A percentile compares a stretch with the other conserved stretches of the same genome.
These are phyloP conservation scores for Pterocarpus macrocarpus DNA, from an alignment of 306 rosid genomes.

Conservation along the genomic window DNA sequence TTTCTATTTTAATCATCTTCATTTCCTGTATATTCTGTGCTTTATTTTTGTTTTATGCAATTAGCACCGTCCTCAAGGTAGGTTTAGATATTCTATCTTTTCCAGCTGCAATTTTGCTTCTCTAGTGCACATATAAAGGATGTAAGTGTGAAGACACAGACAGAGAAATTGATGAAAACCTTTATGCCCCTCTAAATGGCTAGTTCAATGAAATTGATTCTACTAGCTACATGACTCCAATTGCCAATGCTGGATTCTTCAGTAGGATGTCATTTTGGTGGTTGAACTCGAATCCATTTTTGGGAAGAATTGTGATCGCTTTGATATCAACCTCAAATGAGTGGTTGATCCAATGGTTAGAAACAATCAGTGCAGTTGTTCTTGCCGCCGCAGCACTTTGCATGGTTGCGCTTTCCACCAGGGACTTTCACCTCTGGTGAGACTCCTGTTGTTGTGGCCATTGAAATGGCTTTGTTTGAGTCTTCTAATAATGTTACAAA, in stretches of 20 bases:
- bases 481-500: neutral
- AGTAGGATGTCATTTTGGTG: slow-evolving; percentile 72
- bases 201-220: slow-evolving; percentile 45
- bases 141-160: slow-evolving; percentile 25
- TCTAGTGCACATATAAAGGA: slow-evolving; percentile 53
- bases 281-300: slow-evolving; percentile 63
- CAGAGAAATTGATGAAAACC: slow-evolving; percentile 42
- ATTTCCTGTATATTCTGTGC: slow-evolving; percentile 53
- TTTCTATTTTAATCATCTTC: slow-evolving; percentile 52
- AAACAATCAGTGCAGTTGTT: slow-evolving; percentile 61
- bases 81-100: slow-evolving; percentile 47
- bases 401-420: slow-evolving; percentile 77
- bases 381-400: slow-evolving; percentile 68
- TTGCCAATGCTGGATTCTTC: slow-evolving; percentile 70
- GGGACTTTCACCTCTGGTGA: slow-evolving; percentile 71
- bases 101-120: slow-evolving; percentile 42
- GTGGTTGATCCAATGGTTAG: slow-evolving; percentile 77
- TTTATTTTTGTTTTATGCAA: slow-evolving; percentile 52
- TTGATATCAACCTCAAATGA: slow-evolving; percentile 75
- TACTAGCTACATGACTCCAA: slow-evolving; percentile 47
- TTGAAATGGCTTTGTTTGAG: neutral
- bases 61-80: slow-evolving; percentile 45
- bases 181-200: slow-evolving; percentile 56
- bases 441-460: slow-evolving; percentile 16
- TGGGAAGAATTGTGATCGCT: slow-evolving; percentile 61